Evolutionary conservation across 2,329 filamentous ascomycete genomes (phyloP).

Genomic region (Phialemoniopsis sp.): DNA sequence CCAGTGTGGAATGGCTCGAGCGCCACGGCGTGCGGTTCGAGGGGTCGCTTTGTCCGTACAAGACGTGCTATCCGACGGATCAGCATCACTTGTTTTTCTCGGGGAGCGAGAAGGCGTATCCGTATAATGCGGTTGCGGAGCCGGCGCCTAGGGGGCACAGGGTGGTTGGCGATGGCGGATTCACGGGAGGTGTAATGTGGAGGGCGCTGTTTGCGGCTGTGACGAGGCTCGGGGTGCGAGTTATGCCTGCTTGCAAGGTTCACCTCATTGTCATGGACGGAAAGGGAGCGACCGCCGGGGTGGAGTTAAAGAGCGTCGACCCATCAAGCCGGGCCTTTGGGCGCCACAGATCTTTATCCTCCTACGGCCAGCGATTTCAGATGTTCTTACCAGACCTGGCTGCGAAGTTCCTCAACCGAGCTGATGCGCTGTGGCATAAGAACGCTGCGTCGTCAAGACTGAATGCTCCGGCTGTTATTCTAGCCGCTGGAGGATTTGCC

Average conservation of each 20-base stretch:
- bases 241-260: slow-evolving; percentile 4
- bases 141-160: slow-evolving; percentile 5
- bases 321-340: not conserved
- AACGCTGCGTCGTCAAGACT: not conserved
- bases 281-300: slow-evolving; percentile 1
- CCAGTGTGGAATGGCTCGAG: slow-evolving; percentile 9
- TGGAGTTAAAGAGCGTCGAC: not conserved
- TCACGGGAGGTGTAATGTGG: slow-evolving; percentile 4
- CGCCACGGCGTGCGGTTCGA: slow-evolving; percentile 7
- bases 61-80: slow-evolving; percentile 10
- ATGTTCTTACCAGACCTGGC: not conserved
- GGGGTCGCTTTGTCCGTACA: slow-evolving; percentile 7
- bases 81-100: slow-evolving; percentile 6
- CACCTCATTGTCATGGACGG: slow-evolving; percentile 2
- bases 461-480: slow-evolving; percentile 2
- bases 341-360: too few species aligned
- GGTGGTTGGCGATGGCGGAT: not conserved
- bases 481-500: slow-evolving; percentile 7
- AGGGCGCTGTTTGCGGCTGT: slow-evolving; percentile 2
- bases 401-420: not conserved
- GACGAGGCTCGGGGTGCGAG: slow-evolving; percentile 1
- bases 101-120: slow-evolving; percentile 6
- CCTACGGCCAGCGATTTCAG: too few species aligned
- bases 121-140: slow-evolving; percentile 2
- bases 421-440: not conserved